Base-by-base conservation (phyloP, 1,284 basidiomycete species). In the Cryptococcus sp. region DNA sequence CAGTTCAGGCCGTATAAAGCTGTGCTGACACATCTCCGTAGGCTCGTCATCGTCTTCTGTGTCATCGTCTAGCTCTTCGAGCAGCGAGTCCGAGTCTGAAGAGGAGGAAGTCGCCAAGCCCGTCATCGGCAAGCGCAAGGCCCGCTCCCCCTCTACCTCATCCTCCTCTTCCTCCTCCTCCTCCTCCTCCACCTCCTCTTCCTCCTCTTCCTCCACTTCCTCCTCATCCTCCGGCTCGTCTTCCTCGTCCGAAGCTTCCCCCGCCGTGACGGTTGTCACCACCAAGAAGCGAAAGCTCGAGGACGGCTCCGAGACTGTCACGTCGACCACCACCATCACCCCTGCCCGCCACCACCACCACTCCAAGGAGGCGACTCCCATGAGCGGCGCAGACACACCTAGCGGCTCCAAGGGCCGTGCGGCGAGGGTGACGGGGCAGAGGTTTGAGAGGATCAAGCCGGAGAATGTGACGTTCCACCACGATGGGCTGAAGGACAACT, bases 361-460 rank as follows among this genome's bases (percentile, higher is more conserved):
- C 61, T 18, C 21, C 62, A 9, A 54, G 57, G 16, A 36, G 56
- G 37, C 9, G 53, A 50, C 59, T 63, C 16, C 62, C 58, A 42
- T 53, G 15, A 54, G 37, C 36, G 52, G 46, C 23, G 47, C 53
- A 24, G 60, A 55, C 15, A 56, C 64, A 11, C 60, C 67, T 12
- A 63, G 63, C 2, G 55, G 55, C 28, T 59, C 58, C 24, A 57
- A 67, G 38, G 56, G 61, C 33, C 65, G 55, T 49, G 64, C 62
- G 15, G 62, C 66, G 57, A 60, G 64, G 55, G 52, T 64, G 8
- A 75, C 74, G 46, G 75, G 77, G 24, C 65, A 71, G 55, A 85
- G 88, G 28, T 98, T 98, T 80, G 85, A 87, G 72, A 82, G 95
- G 36, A 85, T 98, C 59, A 88, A 94, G 73, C 77, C 81, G 1